Conservation (phyloP, 2,329 filamentous ascomycete genomes). For the Alternaria arborescens region DNA sequence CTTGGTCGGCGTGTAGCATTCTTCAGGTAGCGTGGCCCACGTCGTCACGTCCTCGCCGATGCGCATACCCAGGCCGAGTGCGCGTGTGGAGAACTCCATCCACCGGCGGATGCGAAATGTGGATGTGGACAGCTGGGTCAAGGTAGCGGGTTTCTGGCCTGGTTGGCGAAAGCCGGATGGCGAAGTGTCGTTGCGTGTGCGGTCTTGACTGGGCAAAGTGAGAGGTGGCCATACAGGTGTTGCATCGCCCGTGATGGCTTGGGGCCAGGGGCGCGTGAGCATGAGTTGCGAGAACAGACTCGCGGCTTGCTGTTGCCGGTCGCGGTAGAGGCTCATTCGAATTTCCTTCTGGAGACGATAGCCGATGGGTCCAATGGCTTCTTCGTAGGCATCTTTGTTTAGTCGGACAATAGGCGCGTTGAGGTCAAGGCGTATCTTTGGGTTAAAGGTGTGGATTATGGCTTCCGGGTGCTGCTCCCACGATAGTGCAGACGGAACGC, state of each 20-base stretch:
- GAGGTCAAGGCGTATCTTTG: constrained; percentile 73
- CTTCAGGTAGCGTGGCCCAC: constrained; percentile 76
- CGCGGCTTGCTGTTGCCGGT: constrained; percentile 30
- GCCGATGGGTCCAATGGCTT: constrained; percentile 25
- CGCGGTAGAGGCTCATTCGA: constrained; percentile 55
- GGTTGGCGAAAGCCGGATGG: constrained; percentile 54
- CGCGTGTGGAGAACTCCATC: constrained; percentile 68
- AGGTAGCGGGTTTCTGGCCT: constrained; percentile 60
- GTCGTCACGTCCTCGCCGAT: constrained; percentile 65
- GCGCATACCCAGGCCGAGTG: constrained; percentile 46
- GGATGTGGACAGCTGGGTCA: constrained; percentile 70
- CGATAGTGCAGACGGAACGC: constrained; percentile 62
- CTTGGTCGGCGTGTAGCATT: constrained; percentile 79
- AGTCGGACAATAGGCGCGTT: constrained; percentile 71
- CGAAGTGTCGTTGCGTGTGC: constrained; percentile 61
- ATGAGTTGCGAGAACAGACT: constrained; percentile 72
- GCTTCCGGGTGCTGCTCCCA: constrained; percentile 74
- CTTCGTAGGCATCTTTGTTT: constrained; percentile 40
- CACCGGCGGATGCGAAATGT: constrained; percentile 80
- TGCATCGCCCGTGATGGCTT: constrained; percentile 47
- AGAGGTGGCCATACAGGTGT: constrained; percentile 76
- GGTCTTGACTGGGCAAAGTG: constrained; percentile 70
- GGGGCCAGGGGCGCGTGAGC: constrained; percentile 65
- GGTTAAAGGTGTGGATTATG: constrained; percentile 76
- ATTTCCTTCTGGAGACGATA: constrained; percentile 61